Evolutionary conservation across 306 rosid species (phyloP).

Genomic region (Parietaria judaica): DNA sequence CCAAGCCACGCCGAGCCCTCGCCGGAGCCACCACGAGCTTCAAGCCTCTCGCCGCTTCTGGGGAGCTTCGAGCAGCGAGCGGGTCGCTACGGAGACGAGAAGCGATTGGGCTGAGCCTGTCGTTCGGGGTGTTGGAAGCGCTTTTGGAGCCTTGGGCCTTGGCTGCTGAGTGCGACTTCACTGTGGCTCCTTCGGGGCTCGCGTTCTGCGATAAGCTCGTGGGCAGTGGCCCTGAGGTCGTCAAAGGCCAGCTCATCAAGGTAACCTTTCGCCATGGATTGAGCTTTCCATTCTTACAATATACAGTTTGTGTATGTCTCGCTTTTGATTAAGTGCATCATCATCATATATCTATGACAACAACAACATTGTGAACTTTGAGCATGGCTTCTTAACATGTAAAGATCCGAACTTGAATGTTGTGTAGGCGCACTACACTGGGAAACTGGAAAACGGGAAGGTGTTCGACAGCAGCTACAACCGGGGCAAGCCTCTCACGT

Average conservation of each 20-base stretch:
- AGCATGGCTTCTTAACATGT: too few species aligned
- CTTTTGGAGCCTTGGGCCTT: conserved; percentile 9
- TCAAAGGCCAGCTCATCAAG: conserved; percentile 80
- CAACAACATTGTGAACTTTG: too few species aligned
- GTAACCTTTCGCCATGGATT: conserved; percentile 17
- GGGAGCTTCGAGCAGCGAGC: conserved; percentile 10
- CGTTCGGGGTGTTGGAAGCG: conserved; percentile 32
- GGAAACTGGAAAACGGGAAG: conserved; percentile 86
- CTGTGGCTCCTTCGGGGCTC: conserved; percentile 70
- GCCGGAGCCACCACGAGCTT: not conserved
- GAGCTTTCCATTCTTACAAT: too few species aligned
- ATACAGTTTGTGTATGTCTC: too few species aligned
- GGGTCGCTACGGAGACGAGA: conserved; percentile 38
- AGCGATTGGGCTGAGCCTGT: conserved; percentile 39
- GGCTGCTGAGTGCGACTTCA: conserved; percentile 53
- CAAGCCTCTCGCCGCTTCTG: not conserved
- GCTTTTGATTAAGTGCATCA: too few species aligned
- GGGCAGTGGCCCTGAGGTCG: conserved; percentile 65
- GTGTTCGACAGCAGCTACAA: conserved; percentile 87
- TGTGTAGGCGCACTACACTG: conserved; percentile 71
- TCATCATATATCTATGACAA: too few species aligned
- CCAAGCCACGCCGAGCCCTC: not conserved
- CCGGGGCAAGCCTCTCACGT: conserved; percentile 83
- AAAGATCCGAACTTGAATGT: not conserved
- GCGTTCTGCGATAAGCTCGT: conserved; percentile 73